These are phyloP conservation scores for Aspergillus incahuasiensis DNA, from an alignment of 495 filamentous ascomycete species.

Conservation along the genomic window DNA sequence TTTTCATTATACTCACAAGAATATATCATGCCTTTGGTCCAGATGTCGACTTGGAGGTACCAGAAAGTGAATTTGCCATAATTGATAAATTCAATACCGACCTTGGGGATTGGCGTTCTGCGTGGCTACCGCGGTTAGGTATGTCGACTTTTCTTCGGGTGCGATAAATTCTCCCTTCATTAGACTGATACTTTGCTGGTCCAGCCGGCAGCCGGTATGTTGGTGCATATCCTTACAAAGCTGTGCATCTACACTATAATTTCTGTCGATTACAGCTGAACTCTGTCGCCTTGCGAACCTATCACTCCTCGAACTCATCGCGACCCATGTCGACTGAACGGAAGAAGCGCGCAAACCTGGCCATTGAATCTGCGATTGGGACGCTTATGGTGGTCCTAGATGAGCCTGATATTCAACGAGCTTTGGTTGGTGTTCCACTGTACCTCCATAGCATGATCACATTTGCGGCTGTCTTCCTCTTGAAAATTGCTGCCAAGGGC, in stretches of 20 bases:
- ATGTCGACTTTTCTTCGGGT: conserved; percentile 6
- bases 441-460: conserved; percentile 57
- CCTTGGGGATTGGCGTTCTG: conserved; percentile 42
- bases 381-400: conserved; percentile 47
- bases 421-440: conserved; percentile 48
- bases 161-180: neutral
- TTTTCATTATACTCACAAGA: conserved; percentile 54
- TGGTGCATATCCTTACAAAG: conserved; percentile 50
- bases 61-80: conserved; percentile 39
- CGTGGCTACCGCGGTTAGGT: conserved; percentile 49
- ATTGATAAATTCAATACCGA: conserved; percentile 43
- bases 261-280: conserved; percentile 56
- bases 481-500: conserved; percentile 48
- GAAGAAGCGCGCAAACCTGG: conserved; percentile 48
- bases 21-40: conserved; percentile 57
- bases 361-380: conserved; percentile 50
- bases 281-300: conserved; percentile 52
- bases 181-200: conserved; percentile 17
- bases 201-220: conserved; percentile 47
- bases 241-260: conserved; percentile 48
- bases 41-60: conserved; percentile 50
- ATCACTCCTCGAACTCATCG: conserved; percentile 45
- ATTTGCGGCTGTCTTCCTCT: conserved; percentile 50
- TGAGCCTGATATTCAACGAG: conserved; percentile 47
- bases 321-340: conserved; percentile 47